These are phyloP conservation scores for Saccharomycopsis synnaedendra DNA, from an alignment of 805 yeast genomes.

Conservation along the genomic window DNA sequence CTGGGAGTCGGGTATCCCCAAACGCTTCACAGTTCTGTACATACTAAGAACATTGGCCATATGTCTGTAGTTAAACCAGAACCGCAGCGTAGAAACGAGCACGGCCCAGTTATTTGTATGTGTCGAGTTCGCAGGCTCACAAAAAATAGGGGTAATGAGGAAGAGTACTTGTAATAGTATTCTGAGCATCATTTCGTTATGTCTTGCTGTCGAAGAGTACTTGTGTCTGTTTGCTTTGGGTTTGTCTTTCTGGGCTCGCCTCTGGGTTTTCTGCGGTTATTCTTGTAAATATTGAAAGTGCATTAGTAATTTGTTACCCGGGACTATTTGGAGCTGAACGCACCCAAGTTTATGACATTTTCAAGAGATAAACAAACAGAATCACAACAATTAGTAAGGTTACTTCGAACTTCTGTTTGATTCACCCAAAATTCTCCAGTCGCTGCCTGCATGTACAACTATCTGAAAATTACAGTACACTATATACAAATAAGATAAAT, in stretches of 20 bases:
- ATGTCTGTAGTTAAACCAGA: constrained; percentile 98
- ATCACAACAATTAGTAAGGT: too few relatives aligned
- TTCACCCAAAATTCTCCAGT: too few relatives aligned
- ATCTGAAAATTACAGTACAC: too few relatives aligned
- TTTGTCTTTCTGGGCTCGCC: background rate
- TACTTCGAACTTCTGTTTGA: too few relatives aligned
- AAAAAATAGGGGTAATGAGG: background rate
- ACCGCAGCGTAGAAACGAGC: constrained; percentile 86
- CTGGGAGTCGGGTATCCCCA: constrained; percentile 97
- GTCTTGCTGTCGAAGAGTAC: background rate
- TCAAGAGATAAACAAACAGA: too few relatives aligned
- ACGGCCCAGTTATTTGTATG: constrained; percentile 76
- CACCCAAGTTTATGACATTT: too few relatives aligned
- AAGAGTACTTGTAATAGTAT: background rate
- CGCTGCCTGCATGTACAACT: too few relatives aligned
- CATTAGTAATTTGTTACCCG: too few relatives aligned
- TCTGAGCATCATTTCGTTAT: background rate
- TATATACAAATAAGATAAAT: too few relatives aligned
- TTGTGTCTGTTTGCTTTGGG: background rate
- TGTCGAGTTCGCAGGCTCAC: constrained; percentile 19
- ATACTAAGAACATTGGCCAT: constrained; percentile 93
- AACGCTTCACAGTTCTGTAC: constrained; percentile 89
- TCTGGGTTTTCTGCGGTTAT: background rate
- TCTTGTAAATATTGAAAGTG: too few relatives aligned
- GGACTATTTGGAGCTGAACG: too few relatives aligned